Percentiles rank a stretch among this genome's conserved stretches.
Evolutionary conservation across 176 grass and related monocot species (phyloP).

Genomic region (Rhynchospora breviuscula): DNA sequence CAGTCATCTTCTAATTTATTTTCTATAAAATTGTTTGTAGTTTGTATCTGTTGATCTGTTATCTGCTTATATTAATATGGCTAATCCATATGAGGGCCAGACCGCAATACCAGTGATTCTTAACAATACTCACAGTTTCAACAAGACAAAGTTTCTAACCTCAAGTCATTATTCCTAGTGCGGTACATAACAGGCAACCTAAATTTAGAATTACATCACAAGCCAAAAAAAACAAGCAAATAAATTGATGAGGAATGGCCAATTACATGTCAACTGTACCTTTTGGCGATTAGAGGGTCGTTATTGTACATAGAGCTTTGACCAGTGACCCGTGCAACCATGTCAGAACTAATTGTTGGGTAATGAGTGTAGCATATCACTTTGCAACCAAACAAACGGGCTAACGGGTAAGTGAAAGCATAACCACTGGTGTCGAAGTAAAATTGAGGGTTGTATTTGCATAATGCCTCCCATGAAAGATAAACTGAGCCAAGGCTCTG

Average conservation of each 20-base stretch:
- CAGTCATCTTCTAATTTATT: not conserved
- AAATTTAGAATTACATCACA: not conserved
- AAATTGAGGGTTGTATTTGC: conserved; percentile 57
- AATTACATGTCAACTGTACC: conserved; percentile 29
- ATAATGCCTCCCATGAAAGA: conserved; percentile 84
- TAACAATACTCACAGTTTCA: not conserved
- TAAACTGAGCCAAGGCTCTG: conserved; percentile 89
- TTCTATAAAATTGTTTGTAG: not conserved
- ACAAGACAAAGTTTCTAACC: not conserved
- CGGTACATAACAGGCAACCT: not conserved
- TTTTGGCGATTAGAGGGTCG: conserved; percentile 57
- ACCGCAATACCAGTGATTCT: not conserved
- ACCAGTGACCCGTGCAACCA: conserved; percentile 74
- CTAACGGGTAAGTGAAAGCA: conserved; percentile 93
- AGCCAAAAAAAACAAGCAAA: not conserved
- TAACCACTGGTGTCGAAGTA: conserved; percentile 96
- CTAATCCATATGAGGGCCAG: not conserved
- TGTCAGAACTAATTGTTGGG: conserved; percentile 94
- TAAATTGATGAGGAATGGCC: conserved; percentile 4
- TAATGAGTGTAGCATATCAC: conserved; percentile 92
- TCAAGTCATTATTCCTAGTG: not conserved
- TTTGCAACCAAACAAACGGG: conserved; percentile 73
- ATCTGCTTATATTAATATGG: not conserved
- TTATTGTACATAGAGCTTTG: conserved; percentile 87
- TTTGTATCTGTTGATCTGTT: not conserved